Evolutionary conservation across 495 filamentous ascomycete species (phyloP), one percentile per base, ranked within the genome.

Genomic region (Ramalina intermedia): DNA sequence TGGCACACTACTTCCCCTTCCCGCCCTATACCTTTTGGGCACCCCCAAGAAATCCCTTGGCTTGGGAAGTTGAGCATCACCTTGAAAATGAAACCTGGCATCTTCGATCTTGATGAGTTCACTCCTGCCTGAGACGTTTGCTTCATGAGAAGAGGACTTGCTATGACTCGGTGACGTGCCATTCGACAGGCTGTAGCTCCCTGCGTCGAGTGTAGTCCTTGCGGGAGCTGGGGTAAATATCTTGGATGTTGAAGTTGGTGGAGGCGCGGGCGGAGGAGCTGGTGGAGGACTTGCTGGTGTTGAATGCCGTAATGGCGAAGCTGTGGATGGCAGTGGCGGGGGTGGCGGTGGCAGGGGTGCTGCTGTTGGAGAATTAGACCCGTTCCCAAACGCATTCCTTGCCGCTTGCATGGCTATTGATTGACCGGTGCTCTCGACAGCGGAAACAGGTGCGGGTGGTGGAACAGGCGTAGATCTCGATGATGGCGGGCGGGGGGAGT

Each of bases 1-100:
- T 37, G 91, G 91, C 37, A 98, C 87, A 69, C 84, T 94, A 65
- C 87, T 95, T 20, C 86, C 90, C 60, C 89, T 75, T 8, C 91
- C 91, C 23, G 90, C 91, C 37, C 89, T 73, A 66, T 98, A 98
- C 56, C 78, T 75, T 59, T 84, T 85, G 33, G 68, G 63, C 26
- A 71, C 78, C 3, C 85, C 84, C 7, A 69, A 62, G 59, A 91
- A 96, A 2, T 79, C 76, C 50, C 89, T 73, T 39, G 91, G 90
- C 57, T 85, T 89, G 2, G 91, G 88, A 17, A 98, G 69, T 53
- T 85, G 72, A 33, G 74, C 76, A 48, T 96, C 90, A 27, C 77
- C 71, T 55, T 86, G 79, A 62, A 96, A 98, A 56, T 81, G 85
- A 79, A 86, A 98, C 58, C 89, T 71, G 49, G 68, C 59, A 63